A percentile compares a stretch with the other conserved stretches of the same genome.
Conservation (phyloP, 192 early-diverging fungal species). For the Coemansia sp. region DNA sequence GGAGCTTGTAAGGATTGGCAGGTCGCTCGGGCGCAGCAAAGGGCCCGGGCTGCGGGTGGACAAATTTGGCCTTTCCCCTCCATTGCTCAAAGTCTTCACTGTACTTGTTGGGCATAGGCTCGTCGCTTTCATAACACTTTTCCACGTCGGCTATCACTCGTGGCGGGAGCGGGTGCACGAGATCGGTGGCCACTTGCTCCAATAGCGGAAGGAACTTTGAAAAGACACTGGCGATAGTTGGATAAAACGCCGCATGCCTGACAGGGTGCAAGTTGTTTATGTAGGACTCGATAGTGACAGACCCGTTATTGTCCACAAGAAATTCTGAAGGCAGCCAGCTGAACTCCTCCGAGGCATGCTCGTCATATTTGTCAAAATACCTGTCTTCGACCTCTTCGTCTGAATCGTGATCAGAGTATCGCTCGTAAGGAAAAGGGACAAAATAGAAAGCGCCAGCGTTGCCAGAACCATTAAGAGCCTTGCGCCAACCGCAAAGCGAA, state of each 20-base stretch:
- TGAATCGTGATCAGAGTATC: not conserved
- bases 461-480: not conserved
- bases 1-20: slow-evolving; percentile 20
- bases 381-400: not conserved
- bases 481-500: slow-evolving; percentile 9
- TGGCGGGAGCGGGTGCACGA: not conserved
- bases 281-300: slow-evolving; percentile 55
- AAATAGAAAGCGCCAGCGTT: not conserved
- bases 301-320: slow-evolving; percentile 50
- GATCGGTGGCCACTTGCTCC: slow-evolving; percentile 51
- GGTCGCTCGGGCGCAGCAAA: slow-evolving; percentile 28
- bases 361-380: not conserved
- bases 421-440: not conserved
- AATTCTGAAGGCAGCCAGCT: slow-evolving; percentile 71
- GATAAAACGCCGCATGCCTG: slow-evolving; percentile 54
- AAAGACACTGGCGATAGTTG: slow-evolving; percentile 53
- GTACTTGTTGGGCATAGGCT: not conserved
- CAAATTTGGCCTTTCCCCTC: slow-evolving; percentile 7
- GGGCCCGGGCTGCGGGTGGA: slow-evolving; percentile 35
- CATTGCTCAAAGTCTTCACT: not conserved
- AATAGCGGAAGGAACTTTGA: slow-evolving; percentile 62
- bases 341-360: slow-evolving; percentile 9
- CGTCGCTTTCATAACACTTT: not conserved
- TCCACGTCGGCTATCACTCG: not conserved
- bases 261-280: slow-evolving; percentile 73